Conservation (phyloP, 345 rosid species). For the Ceriops zippeliana region DNA sequence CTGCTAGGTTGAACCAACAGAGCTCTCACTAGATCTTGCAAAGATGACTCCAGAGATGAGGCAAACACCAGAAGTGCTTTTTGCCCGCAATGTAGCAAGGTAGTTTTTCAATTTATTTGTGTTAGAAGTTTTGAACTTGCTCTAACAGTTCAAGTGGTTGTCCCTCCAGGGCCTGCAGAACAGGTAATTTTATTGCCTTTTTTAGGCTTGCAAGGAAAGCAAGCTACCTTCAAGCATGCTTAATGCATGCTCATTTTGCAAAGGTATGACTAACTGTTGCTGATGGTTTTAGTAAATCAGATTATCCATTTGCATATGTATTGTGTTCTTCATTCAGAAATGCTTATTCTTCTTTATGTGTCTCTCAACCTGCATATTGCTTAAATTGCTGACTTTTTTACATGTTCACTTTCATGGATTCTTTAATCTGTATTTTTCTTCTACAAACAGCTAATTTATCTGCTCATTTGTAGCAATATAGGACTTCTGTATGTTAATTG, state of each 20-base stretch:
- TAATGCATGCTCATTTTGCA: constrained; percentile 98
- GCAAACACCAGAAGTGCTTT: constrained; percentile 83
- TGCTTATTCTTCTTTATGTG: too few species aligned
- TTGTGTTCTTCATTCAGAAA: too few species aligned
- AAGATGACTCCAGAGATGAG: constrained; percentile 96
- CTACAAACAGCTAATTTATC: too few species aligned
- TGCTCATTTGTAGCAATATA: background rate
- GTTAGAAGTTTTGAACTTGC: constrained; percentile 24
- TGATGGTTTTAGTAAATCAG: constrained; percentile 4
- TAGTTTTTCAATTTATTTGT: constrained; percentile 25
- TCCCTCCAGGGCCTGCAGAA: constrained; percentile 82
- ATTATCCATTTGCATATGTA: background rate
- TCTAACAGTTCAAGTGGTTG: constrained; percentile 31
- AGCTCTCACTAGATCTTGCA: constrained; percentile 94
- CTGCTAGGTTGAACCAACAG: constrained; percentile 94
- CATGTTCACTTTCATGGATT: too few species aligned
- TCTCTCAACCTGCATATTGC: too few species aligned
- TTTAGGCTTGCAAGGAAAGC: constrained; percentile 91
- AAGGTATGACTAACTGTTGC: constrained; percentile 50
- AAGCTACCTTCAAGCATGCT: constrained; percentile 92
- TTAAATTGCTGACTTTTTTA: too few species aligned
- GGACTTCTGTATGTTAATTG: constrained; percentile 3
- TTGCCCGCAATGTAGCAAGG: constrained; percentile 96
- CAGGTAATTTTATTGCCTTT: constrained; percentile 78
- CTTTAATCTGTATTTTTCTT: too few species aligned